These are phyloP conservation scores for Malassezia japonica DNA, from an alignment of 1,284 basidiomycete genomes.

Conservation along the genomic window DNA sequence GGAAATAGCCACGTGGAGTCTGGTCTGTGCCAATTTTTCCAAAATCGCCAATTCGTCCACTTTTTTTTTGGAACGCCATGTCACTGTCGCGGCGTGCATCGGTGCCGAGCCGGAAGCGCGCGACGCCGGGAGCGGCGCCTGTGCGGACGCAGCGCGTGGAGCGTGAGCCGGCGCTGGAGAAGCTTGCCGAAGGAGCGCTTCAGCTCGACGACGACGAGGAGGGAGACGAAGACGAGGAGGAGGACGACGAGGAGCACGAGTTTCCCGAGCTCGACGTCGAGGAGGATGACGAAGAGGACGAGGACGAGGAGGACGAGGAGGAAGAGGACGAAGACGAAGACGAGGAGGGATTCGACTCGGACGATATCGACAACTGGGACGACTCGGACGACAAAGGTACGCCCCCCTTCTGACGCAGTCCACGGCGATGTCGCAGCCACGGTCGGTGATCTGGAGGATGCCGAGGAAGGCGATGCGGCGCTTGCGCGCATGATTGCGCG, in stretches of 20 bases:
- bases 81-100: not conserved
- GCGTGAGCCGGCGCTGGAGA: constrained; percentile 5
- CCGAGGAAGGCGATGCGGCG: constrained; percentile 33
- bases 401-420: constrained; percentile 17
- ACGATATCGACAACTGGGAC: constrained; percentile 28
- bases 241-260: constrained; percentile 34
- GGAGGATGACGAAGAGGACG: constrained; percentile 47
- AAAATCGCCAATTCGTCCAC: not conserved
- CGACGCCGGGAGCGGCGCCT: constrained; percentile 10
- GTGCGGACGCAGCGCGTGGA: not conserved
- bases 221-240: constrained; percentile 16
- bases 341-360: constrained; percentile 31
- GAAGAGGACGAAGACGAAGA: constrained; percentile 23
- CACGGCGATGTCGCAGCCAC: constrained; percentile 19
- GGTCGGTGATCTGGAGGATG: constrained; percentile 19
- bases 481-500: constrained; percentile 39
- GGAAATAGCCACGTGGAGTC: not conserved
- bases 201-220: constrained; percentile 14
- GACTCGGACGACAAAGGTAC: constrained; percentile 17
- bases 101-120: constrained; percentile 14
- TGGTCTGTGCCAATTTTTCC: not conserved
- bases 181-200: constrained; percentile 2
- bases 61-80: constrained; percentile 3
- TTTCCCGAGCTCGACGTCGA: constrained; percentile 53
- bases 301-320: constrained; percentile 40